These are phyloP conservation scores for Metrosideros polymorpha DNA, from an alignment of 441 rosid genomes.

Conservation along the genomic window DNA sequence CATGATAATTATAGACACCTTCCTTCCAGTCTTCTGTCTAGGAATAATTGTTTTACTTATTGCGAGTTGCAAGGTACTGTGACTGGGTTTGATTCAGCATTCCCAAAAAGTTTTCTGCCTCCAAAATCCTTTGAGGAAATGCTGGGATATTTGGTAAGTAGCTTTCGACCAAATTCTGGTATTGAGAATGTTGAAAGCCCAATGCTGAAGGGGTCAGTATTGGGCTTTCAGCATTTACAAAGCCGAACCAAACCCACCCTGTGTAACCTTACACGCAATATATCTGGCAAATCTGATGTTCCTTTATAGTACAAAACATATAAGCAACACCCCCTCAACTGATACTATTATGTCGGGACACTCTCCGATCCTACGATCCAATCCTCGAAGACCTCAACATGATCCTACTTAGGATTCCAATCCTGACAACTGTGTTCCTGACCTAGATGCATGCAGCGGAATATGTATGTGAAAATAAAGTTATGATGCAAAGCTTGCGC, in stretches of 20 bases:
- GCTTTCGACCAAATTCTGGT: too few species aligned
- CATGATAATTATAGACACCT: background rate
- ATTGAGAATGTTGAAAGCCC: too few species aligned
- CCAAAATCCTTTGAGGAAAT: too few species aligned
- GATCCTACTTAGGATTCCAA: background rate
- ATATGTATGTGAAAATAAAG: background rate
- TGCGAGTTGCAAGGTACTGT: background rate
- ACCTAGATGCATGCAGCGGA: background rate
- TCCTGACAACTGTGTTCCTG: background rate
- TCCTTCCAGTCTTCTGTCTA: background rate
- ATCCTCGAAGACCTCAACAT: background rate
- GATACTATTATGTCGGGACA: background rate
- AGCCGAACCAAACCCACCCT: too few species aligned
- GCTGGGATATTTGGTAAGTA: too few species aligned
- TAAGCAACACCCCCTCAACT: background rate
- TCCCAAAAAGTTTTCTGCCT: too few species aligned
- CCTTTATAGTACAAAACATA: background rate
- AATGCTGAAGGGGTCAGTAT: too few species aligned
- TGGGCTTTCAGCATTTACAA: too few species aligned
- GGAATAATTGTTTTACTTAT: background rate
- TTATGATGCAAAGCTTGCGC: background rate
- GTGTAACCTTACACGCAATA: background rate
- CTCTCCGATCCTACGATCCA: background rate
- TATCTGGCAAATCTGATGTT: background rate
- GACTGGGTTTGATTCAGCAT: too few species aligned